Percentiles rank a stretch among this genome's conserved stretches.
Evolutionary conservation across 331 rosid species (phyloP).

Genomic region (Pyrus hybrid): DNA sequence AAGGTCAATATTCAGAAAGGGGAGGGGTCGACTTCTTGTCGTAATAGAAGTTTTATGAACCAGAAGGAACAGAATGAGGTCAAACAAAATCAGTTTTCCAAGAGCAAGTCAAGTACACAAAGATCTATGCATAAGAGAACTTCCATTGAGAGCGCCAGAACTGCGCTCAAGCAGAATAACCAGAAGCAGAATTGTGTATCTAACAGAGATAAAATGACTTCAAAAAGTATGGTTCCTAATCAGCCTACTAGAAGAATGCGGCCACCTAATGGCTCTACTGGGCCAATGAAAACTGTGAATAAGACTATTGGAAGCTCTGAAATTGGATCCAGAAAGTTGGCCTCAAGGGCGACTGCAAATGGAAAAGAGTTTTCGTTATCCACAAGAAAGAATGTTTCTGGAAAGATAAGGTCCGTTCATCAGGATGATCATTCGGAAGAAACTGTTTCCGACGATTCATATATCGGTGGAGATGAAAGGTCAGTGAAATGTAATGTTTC

Average conservation of each 20-base stretch:
- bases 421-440: slow-evolving; percentile 24
- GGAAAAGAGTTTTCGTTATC: slow-evolving; percentile 41
- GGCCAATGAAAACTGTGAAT: slow-evolving; percentile 34
- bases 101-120: slow-evolving; percentile 33
- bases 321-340: slow-evolving; percentile 36
- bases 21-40: slow-evolving; percentile 34
- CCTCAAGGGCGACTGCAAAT: slow-evolving; percentile 25
- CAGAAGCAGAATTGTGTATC: slow-evolving; percentile 70
- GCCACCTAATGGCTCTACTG: slow-evolving; percentile 25
- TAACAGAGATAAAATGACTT: slow-evolving; percentile 34
- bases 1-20: slow-evolving; percentile 37
- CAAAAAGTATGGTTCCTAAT: slow-evolving; percentile 33
- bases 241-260: slow-evolving; percentile 30
- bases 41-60: slow-evolving; percentile 31
- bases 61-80: slow-evolving; percentile 43
- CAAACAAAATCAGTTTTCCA: slow-evolving; percentile 39
- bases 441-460: slow-evolving; percentile 22
- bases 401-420: slow-evolving; percentile 30
- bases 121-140: slow-evolving; percentile 41
- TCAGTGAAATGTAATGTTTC: slow-evolving; percentile 48
- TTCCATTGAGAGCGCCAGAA: slow-evolving; percentile 23
- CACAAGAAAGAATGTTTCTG: slow-evolving; percentile 16
- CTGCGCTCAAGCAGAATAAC: slow-evolving; percentile 57
- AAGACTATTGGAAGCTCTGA: slow-evolving; percentile 32
- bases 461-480: slow-evolving; percentile 26